These are phyloP conservation scores for Bruguiera sexangula DNA, from an alignment of 345 rosid genomes.

Conservation along the genomic window DNA sequence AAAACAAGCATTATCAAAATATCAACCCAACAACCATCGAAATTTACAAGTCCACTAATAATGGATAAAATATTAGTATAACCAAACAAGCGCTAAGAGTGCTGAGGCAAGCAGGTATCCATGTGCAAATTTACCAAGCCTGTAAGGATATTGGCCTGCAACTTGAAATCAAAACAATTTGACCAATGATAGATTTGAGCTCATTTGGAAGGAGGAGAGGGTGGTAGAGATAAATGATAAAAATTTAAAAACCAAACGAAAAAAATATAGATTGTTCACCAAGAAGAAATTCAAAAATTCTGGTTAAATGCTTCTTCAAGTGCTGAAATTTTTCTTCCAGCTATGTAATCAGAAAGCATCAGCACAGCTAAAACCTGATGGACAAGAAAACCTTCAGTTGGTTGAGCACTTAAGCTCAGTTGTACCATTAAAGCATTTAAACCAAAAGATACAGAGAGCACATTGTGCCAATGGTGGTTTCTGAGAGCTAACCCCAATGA, in stretches of 20 bases:
- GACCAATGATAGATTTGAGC: background rate
- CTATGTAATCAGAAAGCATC: constrained; percentile 51
- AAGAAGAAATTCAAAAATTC: constrained; percentile 70
- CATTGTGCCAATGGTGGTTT: no score
- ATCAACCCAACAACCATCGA: background rate
- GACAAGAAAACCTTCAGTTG: constrained; percentile 8
- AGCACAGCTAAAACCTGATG: constrained; percentile 57
- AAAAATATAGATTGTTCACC: constrained; percentile 39
- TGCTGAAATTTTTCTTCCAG: constrained; percentile 48
- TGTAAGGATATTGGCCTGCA: constrained; percentile 76
- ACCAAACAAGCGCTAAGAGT: background rate
- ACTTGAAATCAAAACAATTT: constrained; percentile 4
- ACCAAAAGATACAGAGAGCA: no score
- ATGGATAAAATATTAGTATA: background rate
- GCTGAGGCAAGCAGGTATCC: background rate
- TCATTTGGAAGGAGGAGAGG: background rate
- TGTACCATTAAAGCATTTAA: background rate
- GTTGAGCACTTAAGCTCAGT: background rate
- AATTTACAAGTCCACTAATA: background rate
- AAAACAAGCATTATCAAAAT: background rate
- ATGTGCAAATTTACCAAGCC: constrained; percentile 38
- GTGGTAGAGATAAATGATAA: background rate
- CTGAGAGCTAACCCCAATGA: no score
- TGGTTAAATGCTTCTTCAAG: constrained; percentile 76
- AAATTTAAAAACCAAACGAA: background rate